phyloP scores from a whole-genome alignment of 176 grass and related monocot species.

The Eleusine indica region DNA sequence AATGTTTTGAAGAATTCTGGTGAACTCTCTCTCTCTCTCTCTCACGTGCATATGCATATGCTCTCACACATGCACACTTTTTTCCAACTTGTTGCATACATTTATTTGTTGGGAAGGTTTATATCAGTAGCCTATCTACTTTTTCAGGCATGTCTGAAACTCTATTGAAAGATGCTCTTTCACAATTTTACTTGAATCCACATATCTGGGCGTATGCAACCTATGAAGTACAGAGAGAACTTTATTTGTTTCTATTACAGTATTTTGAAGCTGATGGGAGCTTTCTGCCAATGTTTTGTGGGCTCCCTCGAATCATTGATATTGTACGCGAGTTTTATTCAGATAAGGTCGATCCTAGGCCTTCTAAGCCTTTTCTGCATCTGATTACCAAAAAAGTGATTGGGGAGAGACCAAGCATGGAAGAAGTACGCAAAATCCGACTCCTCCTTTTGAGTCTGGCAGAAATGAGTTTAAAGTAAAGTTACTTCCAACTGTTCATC shows the following conservation, averaged over 20 bases:
- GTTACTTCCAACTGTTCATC: slow-evolving; percentile 48
- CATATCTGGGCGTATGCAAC: slow-evolving; percentile 84
- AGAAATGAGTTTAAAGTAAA: slow-evolving; percentile 93
- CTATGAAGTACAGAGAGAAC: slow-evolving; percentile 91
- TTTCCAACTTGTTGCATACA: background rate
- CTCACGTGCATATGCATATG: background rate
- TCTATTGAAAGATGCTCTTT: slow-evolving; percentile 84
- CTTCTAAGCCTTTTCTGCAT: slow-evolving; percentile 67
- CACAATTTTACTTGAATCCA: slow-evolving; percentile 88
- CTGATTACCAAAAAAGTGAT: slow-evolving; percentile 65
- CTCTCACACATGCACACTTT: background rate
- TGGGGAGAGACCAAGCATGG: slow-evolving; percentile 69
- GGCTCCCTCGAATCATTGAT: slow-evolving; percentile 80
- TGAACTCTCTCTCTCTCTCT: slow-evolving; percentile 35
- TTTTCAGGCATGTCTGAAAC: slow-evolving; percentile 80
- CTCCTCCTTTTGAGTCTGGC: slow-evolving; percentile 91
- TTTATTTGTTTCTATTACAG: slow-evolving; percentile 82
- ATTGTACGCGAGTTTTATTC: slow-evolving; percentile 77
- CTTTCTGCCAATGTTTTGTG: slow-evolving; percentile 73
- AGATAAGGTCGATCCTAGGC: slow-evolving; percentile 65
- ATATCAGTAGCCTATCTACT: slow-evolving; percentile 37
- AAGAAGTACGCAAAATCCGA: slow-evolving; percentile 86
- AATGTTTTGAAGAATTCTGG: slow-evolving; percentile 72
- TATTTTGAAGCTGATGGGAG: slow-evolving; percentile 84
- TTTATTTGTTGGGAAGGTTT: slow-evolving; percentile 48